Base-by-base conservation (phyloP, 495 filamentous ascomycete genomes). In the Chaetomium fimeti region DNA sequence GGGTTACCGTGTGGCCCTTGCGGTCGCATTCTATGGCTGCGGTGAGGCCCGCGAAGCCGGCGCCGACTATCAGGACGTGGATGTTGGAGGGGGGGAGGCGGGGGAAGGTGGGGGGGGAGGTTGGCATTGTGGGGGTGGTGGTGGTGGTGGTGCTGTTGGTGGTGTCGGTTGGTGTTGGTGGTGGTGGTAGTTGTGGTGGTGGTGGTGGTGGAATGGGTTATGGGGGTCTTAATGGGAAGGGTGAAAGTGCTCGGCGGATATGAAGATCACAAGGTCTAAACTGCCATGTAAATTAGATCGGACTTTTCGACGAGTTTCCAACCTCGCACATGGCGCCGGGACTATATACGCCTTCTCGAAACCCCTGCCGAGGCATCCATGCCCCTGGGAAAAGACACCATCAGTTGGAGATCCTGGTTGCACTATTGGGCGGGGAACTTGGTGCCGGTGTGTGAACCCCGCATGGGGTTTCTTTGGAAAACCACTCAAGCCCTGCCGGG, bases 21-120 rank as follows among this genome's bases (percentile, higher is more conserved):
- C 72, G 67, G 61, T 79, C 70, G 66, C 83, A 85, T 67, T 88
- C 86, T 59, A 88, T 84, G 45, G 83, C 83, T 0, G 84, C 84
- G 0, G 84, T 80, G 16, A 87, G 76, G 11, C 85, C 85, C 32
- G 81, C 87, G 56, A 88, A 85, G n/a, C 87, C 85, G 15, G 79
- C 82, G 20, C 85, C 86, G 36, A 88, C 82, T 51, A 87, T 78
- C 7, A 88, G 69, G 32, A 88, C 79, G 32, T 78, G 75, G 60
- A 87, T 85, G 18, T 82, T 81, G 28, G 77, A 69, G 3, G 70
- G 70, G 15, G 69, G 69, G 12, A 64, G 67, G 43, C 69, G 69
- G 7, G 68, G 70, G 45, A 65, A 65, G 22, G n/a, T 36, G 32
- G 32, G 1, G 32, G 32, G 32, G 3, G 29, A 32, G n/a, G 54